phyloP scores from a whole-genome alignment of 2,329 filamentous ascomycete species.

The Fusarium sororula region DNA sequence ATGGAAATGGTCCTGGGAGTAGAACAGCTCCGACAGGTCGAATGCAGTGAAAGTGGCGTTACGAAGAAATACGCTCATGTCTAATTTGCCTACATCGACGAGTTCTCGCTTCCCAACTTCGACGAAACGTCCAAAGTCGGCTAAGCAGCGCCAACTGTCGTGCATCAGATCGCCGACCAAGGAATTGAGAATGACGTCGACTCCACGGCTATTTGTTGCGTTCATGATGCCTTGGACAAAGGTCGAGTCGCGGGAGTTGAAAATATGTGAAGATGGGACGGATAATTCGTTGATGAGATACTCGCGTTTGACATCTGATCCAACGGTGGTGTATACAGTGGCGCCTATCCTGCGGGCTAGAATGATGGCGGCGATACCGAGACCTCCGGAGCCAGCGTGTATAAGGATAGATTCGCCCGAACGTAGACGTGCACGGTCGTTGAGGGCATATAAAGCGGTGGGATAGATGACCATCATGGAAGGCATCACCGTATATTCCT shows the following conservation, averaged over 20 bases:
- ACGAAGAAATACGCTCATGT: not conserved
- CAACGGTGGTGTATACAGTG: not conserved
- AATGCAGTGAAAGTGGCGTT: not conserved
- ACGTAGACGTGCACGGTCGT: not conserved
- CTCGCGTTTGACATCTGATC: not conserved
- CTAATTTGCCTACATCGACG: not conserved
- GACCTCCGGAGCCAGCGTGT: not conserved
- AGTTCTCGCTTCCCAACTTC: not conserved
- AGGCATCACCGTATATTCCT: not conserved
- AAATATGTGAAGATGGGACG: not conserved
- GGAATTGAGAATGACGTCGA: not conserved
- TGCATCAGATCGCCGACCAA: not conserved
- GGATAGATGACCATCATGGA: not conserved
- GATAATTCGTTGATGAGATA: not conserved
- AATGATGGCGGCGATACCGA: not conserved
- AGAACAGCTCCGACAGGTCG: not conserved
- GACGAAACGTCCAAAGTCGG: not conserved
- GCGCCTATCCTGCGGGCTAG: not conserved
- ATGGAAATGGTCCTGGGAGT: not conserved
- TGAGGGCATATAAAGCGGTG: not conserved
- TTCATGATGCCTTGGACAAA: not conserved
- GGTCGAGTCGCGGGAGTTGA: not conserved
- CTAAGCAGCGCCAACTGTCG: not conserved
- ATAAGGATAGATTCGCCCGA: not conserved
- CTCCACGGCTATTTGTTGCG: rapidly evolving